Evolutionary conservation across 2,329 filamentous ascomycete species (phyloP).

Genomic region (Pseudocercospora macadamiae): DNA sequence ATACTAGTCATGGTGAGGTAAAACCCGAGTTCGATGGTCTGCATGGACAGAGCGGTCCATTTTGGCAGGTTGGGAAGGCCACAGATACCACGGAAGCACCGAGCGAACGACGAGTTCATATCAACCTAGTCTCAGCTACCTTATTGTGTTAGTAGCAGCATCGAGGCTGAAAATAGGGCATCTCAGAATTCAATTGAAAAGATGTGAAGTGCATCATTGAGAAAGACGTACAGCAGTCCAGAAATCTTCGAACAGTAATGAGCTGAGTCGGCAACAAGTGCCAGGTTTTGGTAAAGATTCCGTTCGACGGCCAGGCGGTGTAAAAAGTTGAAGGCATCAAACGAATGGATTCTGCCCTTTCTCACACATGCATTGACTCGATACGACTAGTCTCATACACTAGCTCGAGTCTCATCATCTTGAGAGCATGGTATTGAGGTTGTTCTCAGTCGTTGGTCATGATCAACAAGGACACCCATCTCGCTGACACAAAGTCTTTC

Average conservation of each 20-base stretch:
- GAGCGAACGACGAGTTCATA: not conserved
- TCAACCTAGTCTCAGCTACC: not conserved
- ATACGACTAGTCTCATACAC: constrained; percentile 2
- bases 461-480: constrained; percentile 3
- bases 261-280: too few species aligned
- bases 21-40: not conserved
- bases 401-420: not conserved
- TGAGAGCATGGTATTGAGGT: too few species aligned
- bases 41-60: not conserved
- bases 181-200: not conserved
- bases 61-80: not conserved
- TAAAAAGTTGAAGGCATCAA: too few species aligned
- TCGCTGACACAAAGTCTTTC: not conserved
- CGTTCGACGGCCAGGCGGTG: too few species aligned
- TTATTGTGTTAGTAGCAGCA: constrained; percentile 3
- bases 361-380: constrained; percentile 1
- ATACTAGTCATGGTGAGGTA: constrained; percentile 24
- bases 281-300: too few species aligned
- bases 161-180: not conserved
- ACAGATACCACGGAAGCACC: not conserved
- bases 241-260: too few species aligned
- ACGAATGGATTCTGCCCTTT: too few species aligned
- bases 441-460: not conserved
- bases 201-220: not conserved
- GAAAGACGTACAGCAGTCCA: too few species aligned